A percentile compares a stretch with the other conserved stretches of the same genome.
Conservation (phyloP, 1,139 yeast genomes). For the Magnusiomyces ingens region DNA sequence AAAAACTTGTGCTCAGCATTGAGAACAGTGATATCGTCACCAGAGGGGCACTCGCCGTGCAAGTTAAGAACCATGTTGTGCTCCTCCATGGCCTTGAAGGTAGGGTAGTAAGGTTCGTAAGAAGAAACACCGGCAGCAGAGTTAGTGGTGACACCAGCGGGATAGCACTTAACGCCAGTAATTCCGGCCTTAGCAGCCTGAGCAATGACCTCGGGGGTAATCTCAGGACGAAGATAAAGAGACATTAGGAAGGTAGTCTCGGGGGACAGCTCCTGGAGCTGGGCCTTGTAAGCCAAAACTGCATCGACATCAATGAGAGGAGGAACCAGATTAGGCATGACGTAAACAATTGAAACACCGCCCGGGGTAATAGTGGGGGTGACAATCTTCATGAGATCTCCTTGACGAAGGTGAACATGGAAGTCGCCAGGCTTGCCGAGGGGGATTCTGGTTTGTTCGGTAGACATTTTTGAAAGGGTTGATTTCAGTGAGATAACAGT, state of each 20-base stretch:
- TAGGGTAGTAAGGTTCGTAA: constrained; percentile 78
- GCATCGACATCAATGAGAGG: constrained; percentile 78
- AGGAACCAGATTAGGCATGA: constrained; percentile 95
- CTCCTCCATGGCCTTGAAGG: constrained; percentile 80
- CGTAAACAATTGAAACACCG: constrained; percentile 83
- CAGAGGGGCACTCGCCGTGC: constrained; percentile 84
- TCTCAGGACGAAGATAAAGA: constrained; percentile 65
- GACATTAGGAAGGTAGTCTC: constrained; percentile 87
- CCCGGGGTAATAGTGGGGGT: constrained; percentile 88
- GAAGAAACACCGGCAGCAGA: constrained; percentile 90
- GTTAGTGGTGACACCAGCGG: constrained; percentile 98
- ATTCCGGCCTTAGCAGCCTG: constrained; percentile 69
- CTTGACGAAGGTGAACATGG: constrained; percentile 95
- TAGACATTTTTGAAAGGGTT: background rate
- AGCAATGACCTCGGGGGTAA: constrained; percentile 78
- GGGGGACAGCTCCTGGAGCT: constrained; percentile 65
- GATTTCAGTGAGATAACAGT: too few species aligned
- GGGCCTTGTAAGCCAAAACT: constrained; percentile 61
- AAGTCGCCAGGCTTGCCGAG: constrained; percentile 88
- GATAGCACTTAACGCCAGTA: constrained; percentile 85
- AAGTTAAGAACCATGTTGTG: constrained; percentile 71
- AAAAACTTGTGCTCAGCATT: constrained; percentile 90
- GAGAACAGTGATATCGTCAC: constrained; percentile 65
- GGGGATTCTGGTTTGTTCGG: constrained; percentile 36
- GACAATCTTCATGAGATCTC: constrained; percentile 82